Conservation (phyloP, 768 basidiomycete species). For the Rubroboletus pulcherrimus region DNA sequence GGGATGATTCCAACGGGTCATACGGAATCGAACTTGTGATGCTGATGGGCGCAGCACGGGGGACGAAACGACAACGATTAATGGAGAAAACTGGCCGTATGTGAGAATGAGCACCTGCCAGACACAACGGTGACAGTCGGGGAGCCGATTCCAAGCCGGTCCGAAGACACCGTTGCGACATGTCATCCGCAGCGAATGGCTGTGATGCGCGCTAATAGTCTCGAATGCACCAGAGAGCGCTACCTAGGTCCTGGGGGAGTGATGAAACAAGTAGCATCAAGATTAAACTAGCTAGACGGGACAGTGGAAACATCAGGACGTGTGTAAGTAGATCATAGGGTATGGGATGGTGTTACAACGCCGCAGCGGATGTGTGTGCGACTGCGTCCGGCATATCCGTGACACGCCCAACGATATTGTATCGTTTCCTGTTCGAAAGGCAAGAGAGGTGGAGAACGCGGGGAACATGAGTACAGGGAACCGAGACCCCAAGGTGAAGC, state of each 20-base stretch:
- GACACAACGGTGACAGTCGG: background rate
- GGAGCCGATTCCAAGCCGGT: background rate
- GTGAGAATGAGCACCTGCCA: background rate
- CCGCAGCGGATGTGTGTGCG: conserved; percentile 2
- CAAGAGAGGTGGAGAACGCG: background rate
- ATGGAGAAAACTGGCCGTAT: background rate
- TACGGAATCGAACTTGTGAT: background rate
- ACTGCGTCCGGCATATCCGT: conserved; percentile 46
- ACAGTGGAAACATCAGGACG: background rate
- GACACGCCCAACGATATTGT: conserved; percentile 82
- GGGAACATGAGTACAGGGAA: background rate
- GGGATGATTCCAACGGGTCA: background rate
- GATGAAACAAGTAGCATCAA: background rate
- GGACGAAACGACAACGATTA: background rate
- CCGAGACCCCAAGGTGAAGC: background rate
- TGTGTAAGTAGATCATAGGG: background rate
- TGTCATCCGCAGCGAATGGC: background rate
- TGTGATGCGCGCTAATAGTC: background rate
- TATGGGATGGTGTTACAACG: background rate
- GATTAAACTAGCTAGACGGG: background rate
- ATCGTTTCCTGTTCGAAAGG: conserved; percentile 59
- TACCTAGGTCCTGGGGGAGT: background rate
- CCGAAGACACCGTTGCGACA: background rate
- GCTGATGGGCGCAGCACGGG: background rate
- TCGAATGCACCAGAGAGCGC: background rate